Evolutionary conservation across 1,139 yeast genomes (phyloP).

Genomic region (Protomyces inundatus): DNA sequence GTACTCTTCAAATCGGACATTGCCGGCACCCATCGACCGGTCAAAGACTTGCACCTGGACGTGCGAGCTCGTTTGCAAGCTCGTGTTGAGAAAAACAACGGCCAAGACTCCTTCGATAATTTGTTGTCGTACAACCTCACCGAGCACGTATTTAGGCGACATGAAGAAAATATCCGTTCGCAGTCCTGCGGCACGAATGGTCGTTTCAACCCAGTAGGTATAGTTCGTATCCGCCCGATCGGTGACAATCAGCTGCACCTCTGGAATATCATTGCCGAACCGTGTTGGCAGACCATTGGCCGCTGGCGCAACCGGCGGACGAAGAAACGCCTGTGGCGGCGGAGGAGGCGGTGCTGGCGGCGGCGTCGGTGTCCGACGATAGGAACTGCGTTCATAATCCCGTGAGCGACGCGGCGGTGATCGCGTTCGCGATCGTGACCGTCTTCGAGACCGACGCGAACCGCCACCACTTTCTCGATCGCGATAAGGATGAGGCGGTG

Average conservation of each 20-base stretch:
- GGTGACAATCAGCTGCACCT: slow-evolving; percentile 64
- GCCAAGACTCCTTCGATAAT: slow-evolving; percentile 78
- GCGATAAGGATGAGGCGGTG: slow-evolving; percentile 32
- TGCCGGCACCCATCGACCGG: slow-evolving; percentile 57
- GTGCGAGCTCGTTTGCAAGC: slow-evolving; percentile 40
- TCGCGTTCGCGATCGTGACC: slow-evolving; percentile 8
- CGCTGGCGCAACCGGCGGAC: slow-evolving; percentile 33
- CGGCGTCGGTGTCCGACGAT: slow-evolving; percentile 24
- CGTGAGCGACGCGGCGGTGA: slow-evolving; percentile 35
- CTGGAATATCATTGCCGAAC: slow-evolving; percentile 41
- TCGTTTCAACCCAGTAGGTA: slow-evolving; percentile 53
- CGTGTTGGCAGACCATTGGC: slow-evolving; percentile 32
- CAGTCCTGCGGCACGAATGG: slow-evolving; percentile 52
- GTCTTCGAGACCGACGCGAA: background rate
- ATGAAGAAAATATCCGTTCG: slow-evolving; percentile 47
- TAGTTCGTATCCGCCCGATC: slow-evolving; percentile 53
- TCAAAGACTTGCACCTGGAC: slow-evolving; percentile 73
- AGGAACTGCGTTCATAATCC: slow-evolving; percentile 34
- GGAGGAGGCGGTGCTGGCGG: slow-evolving; percentile 25
- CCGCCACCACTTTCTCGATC: slow-evolving; percentile 20
- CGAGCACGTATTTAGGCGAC: slow-evolving; percentile 49
- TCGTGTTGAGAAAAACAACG: slow-evolving; percentile 59
- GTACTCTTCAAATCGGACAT: slow-evolving; percentile 71
- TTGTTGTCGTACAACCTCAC: slow-evolving; percentile 62
- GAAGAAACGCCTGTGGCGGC: background rate